These are phyloP conservation scores for Globisporangium perplexum DNA, from an alignment of 352 stramenopile genomes.

Conservation along the genomic window DNA sequence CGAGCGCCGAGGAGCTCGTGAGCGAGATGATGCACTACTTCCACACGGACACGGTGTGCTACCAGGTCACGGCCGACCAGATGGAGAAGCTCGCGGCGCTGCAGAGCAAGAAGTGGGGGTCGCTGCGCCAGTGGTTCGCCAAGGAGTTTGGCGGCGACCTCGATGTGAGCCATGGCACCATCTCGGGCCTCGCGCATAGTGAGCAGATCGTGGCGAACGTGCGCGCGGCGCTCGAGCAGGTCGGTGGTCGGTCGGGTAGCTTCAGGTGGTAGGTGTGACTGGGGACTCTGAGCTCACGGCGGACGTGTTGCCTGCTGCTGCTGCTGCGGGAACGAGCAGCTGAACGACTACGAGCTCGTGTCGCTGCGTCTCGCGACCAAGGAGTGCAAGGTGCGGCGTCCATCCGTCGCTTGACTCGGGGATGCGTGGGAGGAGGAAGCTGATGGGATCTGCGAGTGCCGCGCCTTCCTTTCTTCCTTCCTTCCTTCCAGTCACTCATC, in stretches of 20 bases:
- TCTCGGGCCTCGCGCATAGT: constrained; percentile 58
- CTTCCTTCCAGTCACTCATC: constrained; percentile 63
- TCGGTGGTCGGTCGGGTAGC: constrained; percentile 8
- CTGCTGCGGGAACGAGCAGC: constrained; percentile 21
- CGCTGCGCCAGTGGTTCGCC: constrained; percentile 80
- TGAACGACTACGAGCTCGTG: constrained; percentile 73
- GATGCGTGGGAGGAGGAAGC: background rate
- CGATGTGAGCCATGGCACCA: constrained; percentile 79
- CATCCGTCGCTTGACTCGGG: background rate
- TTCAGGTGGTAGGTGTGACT: constrained; percentile 1
- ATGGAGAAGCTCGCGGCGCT: constrained; percentile 73
- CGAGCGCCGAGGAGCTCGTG: constrained; percentile 50
- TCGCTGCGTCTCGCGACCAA: constrained; percentile 70
- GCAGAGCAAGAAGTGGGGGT: constrained; percentile 84
- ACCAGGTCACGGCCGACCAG: constrained; percentile 75
- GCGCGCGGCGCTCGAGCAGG: constrained; percentile 49
- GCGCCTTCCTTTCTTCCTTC: too few relatives aligned
- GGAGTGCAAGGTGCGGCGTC: constrained; percentile 68
- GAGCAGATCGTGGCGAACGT: constrained; percentile 58
- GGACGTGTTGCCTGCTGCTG: background rate
- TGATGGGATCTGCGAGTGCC: background rate
- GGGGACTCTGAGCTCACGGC: background rate
- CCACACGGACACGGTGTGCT: constrained; percentile 87
- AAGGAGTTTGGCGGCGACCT: constrained; percentile 69
- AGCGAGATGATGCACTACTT: constrained; percentile 85